Base-by-base conservation (phyloP, 78 protist species). In the Polysphondylium violaceum region DNA sequence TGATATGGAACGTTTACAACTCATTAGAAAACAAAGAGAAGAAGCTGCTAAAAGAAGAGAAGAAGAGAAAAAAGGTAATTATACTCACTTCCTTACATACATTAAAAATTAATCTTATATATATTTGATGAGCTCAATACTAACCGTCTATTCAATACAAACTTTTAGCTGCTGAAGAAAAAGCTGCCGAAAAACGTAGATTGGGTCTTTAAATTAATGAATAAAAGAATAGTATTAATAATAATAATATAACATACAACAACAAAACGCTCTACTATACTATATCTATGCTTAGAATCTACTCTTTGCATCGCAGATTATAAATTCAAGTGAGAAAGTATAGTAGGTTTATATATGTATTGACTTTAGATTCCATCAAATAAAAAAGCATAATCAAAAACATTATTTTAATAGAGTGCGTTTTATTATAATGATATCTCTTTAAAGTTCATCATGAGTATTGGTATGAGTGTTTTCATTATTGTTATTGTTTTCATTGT, bases 1-100 rank as follows among this genome's bases (percentile, higher is more conserved):
- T 29, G 90, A 83, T 58, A 31, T 69, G 1, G 90, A 83, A 68
- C 67, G 90, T 69, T 55, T 83, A 27, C 51, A 68, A 59, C 6
- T 83, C 38, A 64, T 83, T 14, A 83, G 90, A 83, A 56, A 83
- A 58, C 90, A 83, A 83, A 83, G 90, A 83, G 90, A 83, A 69
- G 90, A 83, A 58, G 90, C 90, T 4, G 78, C 77, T 9, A 83
- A 83, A 69, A 71, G 75, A 60, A 83, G 76, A 83, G 90, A 83
- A 83, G 90, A 83, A 69, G 90, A 83, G 35, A 83, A 83, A 51
- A 83, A 83, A 59, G 75, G 75, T 68, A 40, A 44, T 3, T 68
- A 23, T n/a, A 35, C 11, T 14, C 8, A 47, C 5, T 36, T 64
- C 8, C n/a, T n/a, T 31, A 36, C n/a, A n/a, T n/a, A n/a, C n/a